Evolutionary conservation across 2,329 filamentous ascomycete species (phyloP).

Genomic region (Xylaria sp.): DNA sequence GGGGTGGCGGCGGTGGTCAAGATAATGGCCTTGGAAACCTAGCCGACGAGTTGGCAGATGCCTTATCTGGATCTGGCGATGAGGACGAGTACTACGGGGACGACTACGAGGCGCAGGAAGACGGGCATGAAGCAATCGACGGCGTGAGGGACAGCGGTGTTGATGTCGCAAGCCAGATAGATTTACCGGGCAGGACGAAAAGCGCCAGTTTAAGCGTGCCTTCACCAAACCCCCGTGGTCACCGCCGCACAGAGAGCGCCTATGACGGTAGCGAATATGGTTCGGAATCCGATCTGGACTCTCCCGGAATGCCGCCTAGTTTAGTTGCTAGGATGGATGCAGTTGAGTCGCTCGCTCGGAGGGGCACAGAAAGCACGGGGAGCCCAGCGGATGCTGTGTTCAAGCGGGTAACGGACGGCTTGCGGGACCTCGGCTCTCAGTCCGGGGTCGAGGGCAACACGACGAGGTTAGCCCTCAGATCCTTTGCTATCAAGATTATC

Average conservation of each 20-base stretch:
- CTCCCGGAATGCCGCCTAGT: conserved; percentile 72
- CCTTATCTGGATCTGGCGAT: conserved; percentile 72
- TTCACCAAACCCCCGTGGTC: conserved; percentile 54
- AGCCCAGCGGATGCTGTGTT: conserved; percentile 73
- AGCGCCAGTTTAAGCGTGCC: conserved; percentile 58
- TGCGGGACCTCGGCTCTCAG: conserved; percentile 78
- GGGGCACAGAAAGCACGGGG: conserved; percentile 73
- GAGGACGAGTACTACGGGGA: conserved; percentile 63
- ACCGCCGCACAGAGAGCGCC: conserved; percentile 64
- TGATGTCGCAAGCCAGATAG: conserved; percentile 52
- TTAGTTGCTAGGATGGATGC: conserved; percentile 76
- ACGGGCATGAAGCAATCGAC: conserved; percentile 43
- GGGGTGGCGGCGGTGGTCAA: conserved; percentile 52
- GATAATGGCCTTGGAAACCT: conserved; percentile 76
- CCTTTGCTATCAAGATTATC: not conserved
- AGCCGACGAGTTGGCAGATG: conserved; percentile 82
- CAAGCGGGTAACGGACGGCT: conserved; percentile 72
- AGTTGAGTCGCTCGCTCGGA: conserved; percentile 74
- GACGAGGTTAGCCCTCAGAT: conserved; percentile 65
- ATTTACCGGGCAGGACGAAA: conserved; percentile 47
- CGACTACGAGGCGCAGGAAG: conserved; percentile 43
- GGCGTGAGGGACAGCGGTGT: conserved; percentile 55
- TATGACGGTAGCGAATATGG: conserved; percentile 82
- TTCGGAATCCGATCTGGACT: conserved; percentile 75
- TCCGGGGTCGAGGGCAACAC: conserved; percentile 76